phyloP scores from a whole-genome alignment of 2,329 filamentous ascomycete species.

The Fusarium nanum region DNA sequence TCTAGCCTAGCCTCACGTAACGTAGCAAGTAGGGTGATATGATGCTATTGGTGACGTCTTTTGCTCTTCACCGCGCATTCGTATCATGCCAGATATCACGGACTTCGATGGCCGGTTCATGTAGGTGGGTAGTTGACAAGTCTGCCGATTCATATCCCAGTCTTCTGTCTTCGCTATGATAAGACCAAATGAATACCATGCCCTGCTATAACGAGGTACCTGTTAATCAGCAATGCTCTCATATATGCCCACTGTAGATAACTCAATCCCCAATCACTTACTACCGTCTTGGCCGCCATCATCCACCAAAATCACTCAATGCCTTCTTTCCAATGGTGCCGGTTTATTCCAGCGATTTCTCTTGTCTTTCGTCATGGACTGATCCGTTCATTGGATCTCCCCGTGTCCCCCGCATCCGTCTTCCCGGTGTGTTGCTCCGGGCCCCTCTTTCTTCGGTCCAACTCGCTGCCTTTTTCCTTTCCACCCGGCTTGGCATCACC shows the following conservation, averaged over 20 bases:
- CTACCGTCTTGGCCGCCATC: not conserved
- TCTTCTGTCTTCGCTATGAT: not conserved
- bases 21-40: conserved; percentile 2
- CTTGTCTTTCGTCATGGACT: conserved; percentile 40
- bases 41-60: conserved; percentile 29
- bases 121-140: not conserved
- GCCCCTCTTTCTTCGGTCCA: conserved; percentile 34
- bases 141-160: conserved; percentile 4
- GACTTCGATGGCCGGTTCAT: conserved; percentile 1
- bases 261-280: not conserved
- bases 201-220: not conserved
- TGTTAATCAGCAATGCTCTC: not conserved
- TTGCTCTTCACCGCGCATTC: conserved; percentile 28
- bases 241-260: not conserved
- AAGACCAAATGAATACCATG: not conserved
- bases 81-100: conserved; percentile 5
- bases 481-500: conserved; percentile 36
- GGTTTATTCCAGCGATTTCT: conserved; percentile 25
- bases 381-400: conserved; percentile 7
- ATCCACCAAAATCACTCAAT: conserved; percentile 4
- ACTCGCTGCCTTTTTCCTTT: conserved; percentile 8
- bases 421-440: conserved; percentile 24
- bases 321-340: conserved; percentile 6
- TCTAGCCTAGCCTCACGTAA: conserved; percentile 2
- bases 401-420: conserved; percentile 32